Evolutionary conservation across 495 filamentous ascomycete genomes (phyloP).

Genomic region (Rhypophila decipiens): DNA sequence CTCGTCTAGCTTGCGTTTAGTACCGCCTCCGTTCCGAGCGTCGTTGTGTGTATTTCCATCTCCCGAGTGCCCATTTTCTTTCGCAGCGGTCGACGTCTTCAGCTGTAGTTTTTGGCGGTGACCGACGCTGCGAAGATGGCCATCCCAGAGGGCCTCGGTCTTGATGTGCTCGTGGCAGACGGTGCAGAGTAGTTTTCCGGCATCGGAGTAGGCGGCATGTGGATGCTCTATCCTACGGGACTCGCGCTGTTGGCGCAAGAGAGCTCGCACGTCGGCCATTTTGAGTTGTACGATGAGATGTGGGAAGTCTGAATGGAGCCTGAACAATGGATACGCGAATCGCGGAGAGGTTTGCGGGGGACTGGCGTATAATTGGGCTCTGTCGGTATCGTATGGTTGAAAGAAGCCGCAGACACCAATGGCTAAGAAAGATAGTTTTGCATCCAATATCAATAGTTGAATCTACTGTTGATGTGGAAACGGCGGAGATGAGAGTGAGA

Average conservation of each 20-base stretch:
- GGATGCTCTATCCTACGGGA: slow-evolving; percentile 66
- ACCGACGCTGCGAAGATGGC: slow-evolving; percentile 42
- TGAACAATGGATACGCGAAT: too few species aligned
- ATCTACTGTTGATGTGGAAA: too few species aligned
- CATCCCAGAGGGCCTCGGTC: slow-evolving; percentile 55
- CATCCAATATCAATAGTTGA: too few species aligned
- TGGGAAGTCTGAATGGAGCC: too few species aligned
- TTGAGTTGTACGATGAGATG: background rate
- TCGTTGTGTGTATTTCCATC: background rate
- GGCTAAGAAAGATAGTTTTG: too few species aligned
- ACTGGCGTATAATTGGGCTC: too few species aligned
- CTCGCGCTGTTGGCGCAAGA: slow-evolving; percentile 75
- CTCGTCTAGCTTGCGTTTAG: slow-evolving; percentile 38
- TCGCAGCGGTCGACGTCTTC: slow-evolving; percentile 7
- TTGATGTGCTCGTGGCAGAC: slow-evolving; percentile 55
- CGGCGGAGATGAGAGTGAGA: too few species aligned
- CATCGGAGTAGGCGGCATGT: slow-evolving; percentile 53
- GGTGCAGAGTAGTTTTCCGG: slow-evolving; percentile 53
- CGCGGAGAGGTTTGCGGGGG: too few species aligned
- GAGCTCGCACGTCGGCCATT: slow-evolving; percentile 80
- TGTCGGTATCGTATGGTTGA: too few species aligned
- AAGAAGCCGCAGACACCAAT: too few species aligned
- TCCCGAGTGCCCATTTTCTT: background rate
- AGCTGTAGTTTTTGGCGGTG: slow-evolving; percentile 38
- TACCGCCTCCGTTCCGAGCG: background rate